These are phyloP conservation scores for Lentinula guzmanii DNA, from an alignment of 768 basidiomycete species.

Conservation along the genomic window DNA sequence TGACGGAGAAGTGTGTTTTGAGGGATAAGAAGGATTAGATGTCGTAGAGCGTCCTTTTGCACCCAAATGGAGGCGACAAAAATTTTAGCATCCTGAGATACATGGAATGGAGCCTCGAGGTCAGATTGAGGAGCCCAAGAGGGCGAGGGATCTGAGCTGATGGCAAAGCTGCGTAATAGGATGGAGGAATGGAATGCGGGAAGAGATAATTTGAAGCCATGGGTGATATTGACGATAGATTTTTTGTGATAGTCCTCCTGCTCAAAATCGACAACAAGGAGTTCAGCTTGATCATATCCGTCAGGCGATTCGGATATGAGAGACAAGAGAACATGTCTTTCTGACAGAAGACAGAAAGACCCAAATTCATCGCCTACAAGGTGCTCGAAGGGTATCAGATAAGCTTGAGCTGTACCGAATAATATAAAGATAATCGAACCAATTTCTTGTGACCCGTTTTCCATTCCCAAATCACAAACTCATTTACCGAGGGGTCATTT, in stretches of 20 bases:
- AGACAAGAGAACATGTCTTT: constrained; percentile 32
- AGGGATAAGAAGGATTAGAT: constrained; percentile 38
- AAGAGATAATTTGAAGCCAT: constrained; percentile 33
- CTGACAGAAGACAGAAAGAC: constrained; percentile 37
- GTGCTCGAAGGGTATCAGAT: constrained; percentile 10
- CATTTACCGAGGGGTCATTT: constrained; percentile 22
- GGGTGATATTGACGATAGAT: constrained; percentile 22
- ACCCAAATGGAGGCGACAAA: constrained; percentile 43
- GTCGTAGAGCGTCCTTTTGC: constrained; percentile 17
- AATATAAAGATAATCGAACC: constrained; percentile 30
- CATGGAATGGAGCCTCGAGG: constrained; percentile 39
- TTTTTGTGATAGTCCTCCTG: constrained; percentile 21
- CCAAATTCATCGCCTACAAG: constrained; percentile 26
- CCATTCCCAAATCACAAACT: constrained; percentile 65
- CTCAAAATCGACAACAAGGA: constrained; percentile 36
- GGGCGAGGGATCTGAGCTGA: constrained; percentile 53
- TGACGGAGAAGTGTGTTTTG: constrained; percentile 26
- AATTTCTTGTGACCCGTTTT: constrained; percentile 42
- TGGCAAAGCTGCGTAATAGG: constrained; percentile 26
- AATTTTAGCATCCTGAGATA: constrained; percentile 32
- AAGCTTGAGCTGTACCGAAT: neutral
- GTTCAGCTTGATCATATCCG: constrained; percentile 18
- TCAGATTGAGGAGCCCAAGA: constrained; percentile 30
- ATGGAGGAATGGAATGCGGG: constrained; percentile 27
- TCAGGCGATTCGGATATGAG: constrained; percentile 17